phyloP scores from a whole-genome alignment of 2,329 filamentous ascomycete genomes.

The Catunica adiposa region DNA sequence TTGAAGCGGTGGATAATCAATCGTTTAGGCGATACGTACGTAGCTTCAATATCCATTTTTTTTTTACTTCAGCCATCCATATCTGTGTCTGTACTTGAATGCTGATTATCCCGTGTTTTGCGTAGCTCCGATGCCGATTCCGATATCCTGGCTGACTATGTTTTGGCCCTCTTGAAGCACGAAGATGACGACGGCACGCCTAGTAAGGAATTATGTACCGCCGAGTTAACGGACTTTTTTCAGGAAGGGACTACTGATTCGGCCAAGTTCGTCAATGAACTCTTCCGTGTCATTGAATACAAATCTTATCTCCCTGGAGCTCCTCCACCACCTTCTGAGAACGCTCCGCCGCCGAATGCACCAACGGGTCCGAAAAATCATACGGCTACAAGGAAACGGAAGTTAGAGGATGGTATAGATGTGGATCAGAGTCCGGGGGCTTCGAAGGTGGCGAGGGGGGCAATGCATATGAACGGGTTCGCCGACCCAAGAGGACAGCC shows the following conservation, averaged over 20 bases:
- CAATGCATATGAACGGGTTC: neutral
- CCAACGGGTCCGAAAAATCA: conserved; percentile 9
- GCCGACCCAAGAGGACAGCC: neutral
- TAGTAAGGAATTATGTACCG: conserved; percentile 50
- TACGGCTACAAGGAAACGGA: conserved; percentile 5
- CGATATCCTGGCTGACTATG: conserved; percentile 69
- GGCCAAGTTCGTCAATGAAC: conserved; percentile 30
- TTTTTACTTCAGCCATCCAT: neutral
- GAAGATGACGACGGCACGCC: conserved; percentile 49
- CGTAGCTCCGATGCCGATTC: conserved; percentile 62
- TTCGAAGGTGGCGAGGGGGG: conserved; percentile 4
- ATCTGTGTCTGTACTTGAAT: neutral
- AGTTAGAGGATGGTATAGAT: neutral
- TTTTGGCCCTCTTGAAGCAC: conserved; percentile 53
- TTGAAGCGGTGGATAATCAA: conserved; percentile 67
- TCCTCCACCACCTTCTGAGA: conserved; percentile 20
- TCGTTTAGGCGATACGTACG: conserved; percentile 58
- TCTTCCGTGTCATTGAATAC: conserved; percentile 42
- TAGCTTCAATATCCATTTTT: conserved; percentile 14
- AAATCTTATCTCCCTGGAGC: conserved; percentile 37
- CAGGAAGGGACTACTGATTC: conserved; percentile 33
- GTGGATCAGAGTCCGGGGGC: neutral
- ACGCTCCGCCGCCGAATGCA: neutral
- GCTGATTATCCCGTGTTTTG: neutral
- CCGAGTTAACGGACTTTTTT: conserved; percentile 60